A percentile compares a stretch with the other conserved stretches of the same genome.
Evolutionary conservation across 495 filamentous ascomycete genomes (phyloP).

Genomic region (Penicillium arizonense): DNA sequence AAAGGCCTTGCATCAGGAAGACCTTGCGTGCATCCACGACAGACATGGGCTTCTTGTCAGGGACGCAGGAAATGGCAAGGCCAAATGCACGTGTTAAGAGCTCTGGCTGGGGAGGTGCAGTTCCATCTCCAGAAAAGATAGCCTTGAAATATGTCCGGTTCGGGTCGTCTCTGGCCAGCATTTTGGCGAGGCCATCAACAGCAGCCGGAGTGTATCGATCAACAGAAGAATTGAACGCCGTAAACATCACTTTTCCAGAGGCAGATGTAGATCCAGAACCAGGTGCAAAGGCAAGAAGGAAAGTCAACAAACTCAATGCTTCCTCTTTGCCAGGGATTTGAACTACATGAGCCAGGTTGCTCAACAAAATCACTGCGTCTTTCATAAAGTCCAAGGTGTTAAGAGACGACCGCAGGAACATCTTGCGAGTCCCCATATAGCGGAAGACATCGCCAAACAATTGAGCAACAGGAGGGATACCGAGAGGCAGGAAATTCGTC

Average conservation of each 20-base stretch:
- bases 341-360: slow-evolving; percentile 78
- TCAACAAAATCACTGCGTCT: slow-evolving; percentile 83
- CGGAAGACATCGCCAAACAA: slow-evolving; percentile 80
- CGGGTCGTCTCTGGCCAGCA: slow-evolving; percentile 90
- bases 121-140: slow-evolving; percentile 72
- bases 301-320: slow-evolving; percentile 79
- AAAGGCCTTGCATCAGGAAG: slow-evolving; percentile 82
- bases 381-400: slow-evolving; percentile 97
- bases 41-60: slow-evolving; percentile 61
- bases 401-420: slow-evolving; percentile 72
- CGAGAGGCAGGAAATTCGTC: slow-evolving; percentile 67
- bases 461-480: slow-evolving; percentile 71
- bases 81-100: slow-evolving; percentile 87
- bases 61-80: slow-evolving; percentile 80
- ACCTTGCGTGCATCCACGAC: slow-evolving; percentile 81
- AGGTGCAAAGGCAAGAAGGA: slow-evolving; percentile 87
- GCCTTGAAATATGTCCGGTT: slow-evolving; percentile 79
- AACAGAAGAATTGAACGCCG: slow-evolving; percentile 71
- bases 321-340: slow-evolving; percentile 86
- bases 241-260: slow-evolving; percentile 66
- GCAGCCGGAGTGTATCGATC: slow-evolving; percentile 90
- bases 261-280: slow-evolving; percentile 54
- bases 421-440: slow-evolving; percentile 84
- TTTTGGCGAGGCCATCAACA: slow-evolving; percentile 85
- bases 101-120: slow-evolving; percentile 63